phyloP scores from a whole-genome alignment of 2,329 filamentous ascomycete genomes.

The Aspergillus aculeatus region DNA sequence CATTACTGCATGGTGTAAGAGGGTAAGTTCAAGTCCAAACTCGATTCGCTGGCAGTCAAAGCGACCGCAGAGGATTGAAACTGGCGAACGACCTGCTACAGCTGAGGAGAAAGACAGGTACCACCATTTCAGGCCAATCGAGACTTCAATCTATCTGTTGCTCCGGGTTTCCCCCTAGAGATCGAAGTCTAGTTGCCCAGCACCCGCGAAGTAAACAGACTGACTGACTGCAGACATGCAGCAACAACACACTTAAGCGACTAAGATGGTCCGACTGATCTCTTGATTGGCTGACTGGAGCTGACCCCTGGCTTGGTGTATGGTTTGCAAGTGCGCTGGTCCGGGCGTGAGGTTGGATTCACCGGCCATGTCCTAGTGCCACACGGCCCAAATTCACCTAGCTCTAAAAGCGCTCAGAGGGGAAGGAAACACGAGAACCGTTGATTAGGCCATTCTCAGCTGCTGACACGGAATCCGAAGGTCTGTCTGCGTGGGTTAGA shows the following conservation, averaged over 20 bases:
- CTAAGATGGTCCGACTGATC: not conserved
- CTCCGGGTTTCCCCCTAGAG: not conserved
- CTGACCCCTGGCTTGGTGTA: not conserved
- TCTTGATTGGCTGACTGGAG: not conserved
- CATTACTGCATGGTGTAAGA: not conserved
- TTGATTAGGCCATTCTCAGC: too few relatives aligned
- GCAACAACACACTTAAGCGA: not conserved
- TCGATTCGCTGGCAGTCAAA: not conserved
- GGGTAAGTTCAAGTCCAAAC: not conserved
- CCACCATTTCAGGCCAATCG: not conserved
- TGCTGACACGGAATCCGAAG: too few relatives aligned
- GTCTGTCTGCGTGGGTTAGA: too few relatives aligned
- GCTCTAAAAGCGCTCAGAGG: not conserved
- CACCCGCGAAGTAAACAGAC: not conserved
- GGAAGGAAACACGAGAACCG: not conserved
- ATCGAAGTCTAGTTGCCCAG: not conserved
- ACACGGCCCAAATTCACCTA: too few relatives aligned
- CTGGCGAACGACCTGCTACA: not conserved
- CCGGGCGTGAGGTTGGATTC: constrained; percentile 9
- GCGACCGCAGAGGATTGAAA: not conserved
- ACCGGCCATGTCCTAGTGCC: constrained; percentile 13
- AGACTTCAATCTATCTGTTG: not conserved
- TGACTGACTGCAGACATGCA: not conserved
- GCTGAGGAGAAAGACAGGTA: not conserved
- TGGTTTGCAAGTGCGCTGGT: not conserved